Evolutionary conservation across 2,329 filamentous ascomycete species (phyloP).

Genomic region (Arachnomyces sp.): DNA sequence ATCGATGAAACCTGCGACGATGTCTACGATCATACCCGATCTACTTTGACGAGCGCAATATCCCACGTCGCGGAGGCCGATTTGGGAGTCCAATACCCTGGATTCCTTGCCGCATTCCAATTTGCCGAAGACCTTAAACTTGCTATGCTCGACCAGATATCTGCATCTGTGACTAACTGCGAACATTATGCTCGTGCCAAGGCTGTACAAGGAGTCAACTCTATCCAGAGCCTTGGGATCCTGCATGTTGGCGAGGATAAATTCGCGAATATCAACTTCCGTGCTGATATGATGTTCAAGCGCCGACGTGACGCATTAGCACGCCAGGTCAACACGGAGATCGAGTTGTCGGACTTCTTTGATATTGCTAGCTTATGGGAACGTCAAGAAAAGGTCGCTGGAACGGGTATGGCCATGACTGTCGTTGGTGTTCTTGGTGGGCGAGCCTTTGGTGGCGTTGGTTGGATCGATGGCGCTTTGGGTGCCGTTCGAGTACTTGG

Average conservation of each 20-base stretch:
- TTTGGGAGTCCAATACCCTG: conserved; percentile 78
- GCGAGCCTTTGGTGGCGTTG: conserved; percentile 69
- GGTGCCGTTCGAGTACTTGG: conserved; percentile 74
- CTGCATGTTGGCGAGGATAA: conserved; percentile 75
- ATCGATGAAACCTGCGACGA: conserved; percentile 81
- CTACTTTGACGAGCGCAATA: conserved; percentile 67
- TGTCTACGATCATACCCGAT: conserved; percentile 75
- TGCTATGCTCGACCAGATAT: conserved; percentile 83
- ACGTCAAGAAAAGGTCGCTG: conserved; percentile 86
- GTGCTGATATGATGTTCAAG: conserved; percentile 88
- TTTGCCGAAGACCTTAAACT: conserved; percentile 90
- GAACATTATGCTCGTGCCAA: conserved; percentile 76
- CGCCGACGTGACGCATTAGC: conserved; percentile 72
- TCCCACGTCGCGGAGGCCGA: conserved; percentile 65
- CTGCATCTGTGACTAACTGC: conserved; percentile 65
- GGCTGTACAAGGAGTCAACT: conserved; percentile 71
- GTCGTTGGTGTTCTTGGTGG: conserved; percentile 78
- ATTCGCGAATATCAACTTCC: conserved; percentile 78
- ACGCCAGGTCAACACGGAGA: conserved; percentile 75
- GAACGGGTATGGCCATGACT: conserved; percentile 89
- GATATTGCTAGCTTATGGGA: conserved; percentile 77
- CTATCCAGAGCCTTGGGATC: conserved; percentile 81
- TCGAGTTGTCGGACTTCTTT: conserved; percentile 89
- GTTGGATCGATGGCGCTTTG: conserved; percentile 82
- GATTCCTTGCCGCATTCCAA: conserved; percentile 73